Conservation (phyloP, 2,329 filamentous ascomycete species). For the Botrytis medusae region DNA sequence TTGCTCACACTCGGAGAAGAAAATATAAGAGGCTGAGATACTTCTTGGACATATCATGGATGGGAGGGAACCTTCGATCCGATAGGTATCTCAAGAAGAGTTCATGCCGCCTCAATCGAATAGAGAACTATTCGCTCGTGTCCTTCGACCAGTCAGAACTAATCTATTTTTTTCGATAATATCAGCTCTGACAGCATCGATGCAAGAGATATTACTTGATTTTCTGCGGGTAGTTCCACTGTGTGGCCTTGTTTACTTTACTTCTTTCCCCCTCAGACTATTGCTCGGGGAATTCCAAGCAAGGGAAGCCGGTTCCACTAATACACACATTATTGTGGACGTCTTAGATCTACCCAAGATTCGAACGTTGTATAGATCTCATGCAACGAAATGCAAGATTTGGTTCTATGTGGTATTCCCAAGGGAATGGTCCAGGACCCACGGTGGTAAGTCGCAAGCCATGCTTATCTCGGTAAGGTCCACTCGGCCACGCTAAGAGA, state of each 20-base stretch:
- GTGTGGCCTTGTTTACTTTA: conserved; percentile 4
- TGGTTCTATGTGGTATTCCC: conserved; percentile 9
- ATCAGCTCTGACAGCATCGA: conserved; percentile 19
- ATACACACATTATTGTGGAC: conserved; percentile 17
- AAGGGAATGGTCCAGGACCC: conserved; percentile 3
- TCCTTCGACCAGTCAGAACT: conserved; percentile 20
- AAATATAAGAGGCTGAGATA: conserved; percentile 17
- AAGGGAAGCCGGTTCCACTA: conserved; percentile 18
- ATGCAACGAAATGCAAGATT: conserved; percentile 18
- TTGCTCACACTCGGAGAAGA: conserved; percentile 18
- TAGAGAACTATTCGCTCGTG: conserved; percentile 13
- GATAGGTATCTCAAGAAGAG: conserved; percentile 15
- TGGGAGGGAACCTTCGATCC: conserved; percentile 8
- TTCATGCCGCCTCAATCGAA: conserved; percentile 2
- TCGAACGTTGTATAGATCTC: conserved; percentile 13
- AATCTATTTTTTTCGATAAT: conserved; percentile 20
- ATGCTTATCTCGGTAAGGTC: conserved; percentile 11
- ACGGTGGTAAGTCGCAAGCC: conserved; percentile 11
- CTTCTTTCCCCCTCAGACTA: conserved; percentile 13
- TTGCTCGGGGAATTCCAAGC: conserved; percentile 14
- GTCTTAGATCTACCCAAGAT: conserved; percentile 15
- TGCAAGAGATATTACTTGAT: conserved; percentile 5
- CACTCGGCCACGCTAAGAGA: conserved; percentile 7
- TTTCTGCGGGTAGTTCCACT: conserved; percentile 18
- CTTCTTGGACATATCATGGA: conserved; percentile 7